Base-by-base conservation (phyloP, 768 basidiomycete genomes). In the Imleria badia region DNA sequence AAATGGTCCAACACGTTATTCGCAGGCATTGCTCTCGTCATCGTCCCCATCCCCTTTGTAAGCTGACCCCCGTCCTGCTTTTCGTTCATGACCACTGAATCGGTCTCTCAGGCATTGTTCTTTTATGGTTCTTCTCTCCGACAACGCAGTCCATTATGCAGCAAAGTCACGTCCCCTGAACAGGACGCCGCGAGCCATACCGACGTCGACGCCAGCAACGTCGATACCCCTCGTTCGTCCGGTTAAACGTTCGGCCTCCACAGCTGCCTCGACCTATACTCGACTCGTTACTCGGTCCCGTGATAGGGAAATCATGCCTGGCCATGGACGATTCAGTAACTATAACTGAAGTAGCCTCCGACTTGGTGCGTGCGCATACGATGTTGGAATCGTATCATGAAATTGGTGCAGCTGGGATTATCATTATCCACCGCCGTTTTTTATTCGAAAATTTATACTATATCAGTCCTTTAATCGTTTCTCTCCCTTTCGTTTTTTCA, bases 31-130 rank as follows among this genome's bases (percentile, higher is more conserved):
- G 82, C 80, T 0, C 61, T 75, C 10, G 13, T 81, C 17, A 76
- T 87, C 67, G 71, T 82, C 19, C 78, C 81, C 4, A 81, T 88
- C 30, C 83, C 83, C 11, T 83, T 80, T 52, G 81, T 82, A 62
- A 49, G 80, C 42, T 15, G 22, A 34, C 13, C 11, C 11, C 22
- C 19, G 15, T 11, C 8, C 11, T 12, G 26, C 26, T 47, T 20
- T 19, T 11, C 12, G 14, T n/a, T 39, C 19, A 3, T n/a, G 9
- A 13, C 14, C 26, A 13, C 45, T 56, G 42, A 50, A 31, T 19
- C 30, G 11, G 45, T 22, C 15, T 31, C 15, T n/a, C 40, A 68
- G 67, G 29, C 70, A 40, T 57, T 73, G 14, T 67, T 72, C 33
- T 64, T 66, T n/a, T 72, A 63, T 42, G 72, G 71, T 13, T 53